Percentiles rank a stretch among this genome's conserved stretches.
These are phyloP conservation scores for Alopecurus myosuroides DNA, from an alignment of 176 grass and related monocot species.

Conservation along the genomic window DNA sequence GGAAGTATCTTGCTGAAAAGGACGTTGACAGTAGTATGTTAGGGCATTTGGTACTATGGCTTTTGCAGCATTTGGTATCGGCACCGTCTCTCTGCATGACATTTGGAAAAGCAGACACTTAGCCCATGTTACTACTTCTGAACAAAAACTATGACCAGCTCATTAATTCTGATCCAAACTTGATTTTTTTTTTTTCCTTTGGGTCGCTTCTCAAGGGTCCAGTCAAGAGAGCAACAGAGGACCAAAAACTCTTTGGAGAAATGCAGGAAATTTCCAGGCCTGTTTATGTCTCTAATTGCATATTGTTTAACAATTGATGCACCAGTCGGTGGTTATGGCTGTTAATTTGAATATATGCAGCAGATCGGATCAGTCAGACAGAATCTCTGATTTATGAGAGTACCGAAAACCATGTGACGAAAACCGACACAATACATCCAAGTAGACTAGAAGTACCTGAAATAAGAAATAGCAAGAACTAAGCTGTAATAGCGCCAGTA, in stretches of 20 bases:
- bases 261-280: slow-evolving; percentile 24
- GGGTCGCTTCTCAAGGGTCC: slow-evolving; percentile 2
- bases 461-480: background rate
- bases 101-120: slow-evolving; percentile 33
- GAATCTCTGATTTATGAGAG: slow-evolving; percentile 36
- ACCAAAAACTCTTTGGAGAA: slow-evolving; percentile 14
- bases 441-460: slow-evolving; percentile 34
- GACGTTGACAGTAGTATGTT: slow-evolving; percentile 31
- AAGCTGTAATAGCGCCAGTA: slow-evolving; percentile 1
- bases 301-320: slow-evolving; percentile 6
- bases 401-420: slow-evolving; percentile 20
- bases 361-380: slow-evolving; percentile 24
- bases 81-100: slow-evolving; percentile 19
- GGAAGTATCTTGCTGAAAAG: slow-evolving; percentile 34
- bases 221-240: slow-evolving; percentile 28
- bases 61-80: slow-evolving; percentile 32
- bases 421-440: slow-evolving; percentile 41
- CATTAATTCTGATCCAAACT: slow-evolving; percentile 13
- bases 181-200: slow-evolving; percentile 1
- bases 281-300: slow-evolving; percentile 29
- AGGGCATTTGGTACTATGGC: slow-evolving; percentile 39
- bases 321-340: slow-evolving; percentile 29
- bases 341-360: slow-evolving; percentile 31
- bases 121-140: slow-evolving; percentile 51
- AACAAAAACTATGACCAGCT: slow-evolving; percentile 47